Conservation (phyloP, 2,329 filamentous ascomycete species). For the Bimuria novae-zelandiae region DNA sequence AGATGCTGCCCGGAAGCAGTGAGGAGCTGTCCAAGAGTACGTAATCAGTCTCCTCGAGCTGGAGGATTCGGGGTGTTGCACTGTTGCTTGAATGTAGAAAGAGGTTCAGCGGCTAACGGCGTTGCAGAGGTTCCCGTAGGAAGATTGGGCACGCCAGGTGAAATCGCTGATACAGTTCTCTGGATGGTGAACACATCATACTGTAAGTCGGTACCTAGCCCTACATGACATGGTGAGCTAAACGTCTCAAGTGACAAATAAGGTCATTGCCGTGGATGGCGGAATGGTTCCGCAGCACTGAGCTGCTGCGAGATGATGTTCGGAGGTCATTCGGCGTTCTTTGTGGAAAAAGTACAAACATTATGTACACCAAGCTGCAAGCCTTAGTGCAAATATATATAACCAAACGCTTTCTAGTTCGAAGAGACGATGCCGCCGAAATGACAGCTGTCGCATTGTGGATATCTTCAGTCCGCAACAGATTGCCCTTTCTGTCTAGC, state of each 20-base stretch:
- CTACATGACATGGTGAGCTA: constrained; percentile 11
- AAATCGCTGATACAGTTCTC: constrained; percentile 54
- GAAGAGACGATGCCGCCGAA: neutral
- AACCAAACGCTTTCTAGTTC: neutral
- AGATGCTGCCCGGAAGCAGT: constrained; percentile 49
- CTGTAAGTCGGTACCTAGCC: neutral
- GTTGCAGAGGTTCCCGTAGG: constrained; percentile 50
- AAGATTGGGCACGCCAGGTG: constrained; percentile 50
- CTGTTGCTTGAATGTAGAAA: no score
- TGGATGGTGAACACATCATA: constrained; percentile 47
- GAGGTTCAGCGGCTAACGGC: neutral
- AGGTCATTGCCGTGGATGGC: constrained; percentile 37
- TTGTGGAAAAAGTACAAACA: neutral
- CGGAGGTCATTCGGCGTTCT: neutral
- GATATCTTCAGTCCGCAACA: neutral
- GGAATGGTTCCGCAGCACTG: constrained; percentile 28
- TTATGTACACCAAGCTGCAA: constrained; percentile 3
- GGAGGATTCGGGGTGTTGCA: neutral
- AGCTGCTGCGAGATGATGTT: neutral
- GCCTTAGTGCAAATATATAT: neutral
- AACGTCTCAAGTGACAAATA: constrained; percentile 55
- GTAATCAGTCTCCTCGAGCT: neutral
- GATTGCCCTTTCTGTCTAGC: neutral
- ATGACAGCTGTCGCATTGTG: neutral
- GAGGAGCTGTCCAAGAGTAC: constrained; percentile 42